Evolutionary conservation across 768 basidiomycete species (phyloP), one percentile per base, ranked within the genome.

Genomic region (Postia placenta): DNA sequence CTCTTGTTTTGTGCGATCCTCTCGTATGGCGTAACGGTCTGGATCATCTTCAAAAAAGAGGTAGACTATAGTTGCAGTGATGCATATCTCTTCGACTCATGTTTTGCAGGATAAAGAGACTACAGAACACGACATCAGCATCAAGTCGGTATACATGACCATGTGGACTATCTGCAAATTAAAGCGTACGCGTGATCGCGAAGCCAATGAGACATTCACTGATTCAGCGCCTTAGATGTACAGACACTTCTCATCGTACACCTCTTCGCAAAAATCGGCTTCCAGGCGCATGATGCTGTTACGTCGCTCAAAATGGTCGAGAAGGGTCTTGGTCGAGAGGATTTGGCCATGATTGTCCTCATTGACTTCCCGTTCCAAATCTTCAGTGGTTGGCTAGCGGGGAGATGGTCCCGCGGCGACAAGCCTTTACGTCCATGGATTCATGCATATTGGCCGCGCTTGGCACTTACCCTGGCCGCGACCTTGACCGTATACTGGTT

Each of bases 361-460:
- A 86, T 98, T 55, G 96, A 99, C 67, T 97, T 98, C 58, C 96
- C 96, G 2, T 95, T 96, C 69, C 94, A 98, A 72, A 92, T 99
- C 44, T 62, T 88, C 49, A 93, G 91, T 19, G 95, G 95, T 5
- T 98, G 89, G 86, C 71, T 95, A 22, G 92, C 94, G 1, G 95
- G 92, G 2, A 83, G 82, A 56, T 97, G 92, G 92, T 86, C 91
- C 4, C 74, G 78, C 47, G 91, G 92, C 12, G 83, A 85, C 42
- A 76, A 72, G 48, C 85, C 89, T 30, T 72, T 93, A 33, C 79
- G 83, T 17, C 88, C 90, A 11, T 99, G 96, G 96, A 70, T 96
- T 41, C 75, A 74, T 59, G 92, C 93, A 3, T 96, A 94, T 68
- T 89, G 89, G 86, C 89, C 87, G 5, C 80, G 96, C 23, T 71